phyloP scores from a whole-genome alignment of 2,329 filamentous ascomycete genomes.

The Pyrenochaeta sp. region DNA sequence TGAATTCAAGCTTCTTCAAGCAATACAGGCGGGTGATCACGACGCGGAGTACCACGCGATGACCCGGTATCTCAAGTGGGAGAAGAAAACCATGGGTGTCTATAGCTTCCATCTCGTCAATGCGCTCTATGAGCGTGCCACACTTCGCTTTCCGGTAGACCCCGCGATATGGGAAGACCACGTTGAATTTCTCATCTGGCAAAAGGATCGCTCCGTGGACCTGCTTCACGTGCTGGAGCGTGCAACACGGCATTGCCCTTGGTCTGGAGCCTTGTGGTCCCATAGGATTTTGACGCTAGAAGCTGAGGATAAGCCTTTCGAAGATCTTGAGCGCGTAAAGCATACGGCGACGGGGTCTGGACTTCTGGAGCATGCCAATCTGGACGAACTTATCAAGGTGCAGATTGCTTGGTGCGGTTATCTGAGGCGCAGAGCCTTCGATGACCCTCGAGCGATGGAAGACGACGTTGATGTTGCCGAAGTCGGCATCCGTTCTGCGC shows the following conservation, averaged over 20 bases:
- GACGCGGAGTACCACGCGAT: conserved; percentile 65
- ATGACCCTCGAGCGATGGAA: conserved; percentile 74
- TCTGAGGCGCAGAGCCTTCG: conserved; percentile 84
- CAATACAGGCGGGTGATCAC: conserved; percentile 64
- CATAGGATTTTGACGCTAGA: conserved; percentile 87
- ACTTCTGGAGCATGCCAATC: conserved; percentile 82
- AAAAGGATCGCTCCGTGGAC: conserved; percentile 53
- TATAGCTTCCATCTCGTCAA: conserved; percentile 64
- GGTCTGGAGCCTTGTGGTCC: conserved; percentile 91
- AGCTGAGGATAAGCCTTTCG: conserved; percentile 76
- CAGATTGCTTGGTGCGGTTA: conserved; percentile 96
- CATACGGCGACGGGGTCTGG: conserved; percentile 88
- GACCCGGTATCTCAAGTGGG: conserved; percentile 83
- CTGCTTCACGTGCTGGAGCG: conserved; percentile 78
- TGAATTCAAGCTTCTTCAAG: conserved; percentile 71
- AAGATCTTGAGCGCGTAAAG: conserved; percentile 88
- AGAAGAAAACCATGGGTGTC: conserved; percentile 68
- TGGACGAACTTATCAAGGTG: conserved; percentile 88
- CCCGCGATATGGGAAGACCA: conserved; percentile 85
- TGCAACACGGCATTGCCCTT: conserved; percentile 89
- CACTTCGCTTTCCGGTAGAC: conserved; percentile 76
- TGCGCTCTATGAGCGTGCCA: conserved; percentile 79
- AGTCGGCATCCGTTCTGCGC: conserved; percentile 82
- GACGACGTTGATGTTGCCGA: conserved; percentile 85
- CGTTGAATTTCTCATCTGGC: conserved; percentile 73